phyloP scores from a whole-genome alignment of 805 yeast genomes.

The Candida coquimbonensis region DNA sequence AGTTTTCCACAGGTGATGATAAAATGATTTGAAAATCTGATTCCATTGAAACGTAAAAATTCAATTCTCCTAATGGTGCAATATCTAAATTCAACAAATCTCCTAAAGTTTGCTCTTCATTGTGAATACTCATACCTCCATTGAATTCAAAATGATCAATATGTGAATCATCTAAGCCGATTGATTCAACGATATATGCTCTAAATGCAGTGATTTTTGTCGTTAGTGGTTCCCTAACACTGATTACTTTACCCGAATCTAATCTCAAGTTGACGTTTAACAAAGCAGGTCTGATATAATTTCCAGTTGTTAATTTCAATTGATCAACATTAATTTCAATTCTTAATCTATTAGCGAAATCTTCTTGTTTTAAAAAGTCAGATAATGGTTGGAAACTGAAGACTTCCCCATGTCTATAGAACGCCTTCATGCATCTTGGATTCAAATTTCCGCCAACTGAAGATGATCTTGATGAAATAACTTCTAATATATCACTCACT shows the following conservation, averaged over 20 bases:
- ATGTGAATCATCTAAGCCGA: constrained; percentile 10
- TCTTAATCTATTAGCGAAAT: constrained; percentile 9
- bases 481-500: constrained; percentile 20
- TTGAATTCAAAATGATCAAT: constrained; percentile 14
- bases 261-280: constrained; percentile 14
- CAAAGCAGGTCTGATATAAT: constrained; percentile 8
- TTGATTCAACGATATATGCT: constrained; percentile 11
- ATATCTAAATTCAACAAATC: constrained; percentile 29
- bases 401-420: constrained; percentile 10
- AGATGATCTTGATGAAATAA: constrained; percentile 14
- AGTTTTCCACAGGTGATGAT: constrained; percentile 15
- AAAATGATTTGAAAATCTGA: constrained; percentile 23
- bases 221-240: constrained; percentile 10
- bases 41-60: constrained; percentile 20
- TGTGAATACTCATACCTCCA: constrained; percentile 11
- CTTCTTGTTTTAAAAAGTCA: constrained; percentile 9
- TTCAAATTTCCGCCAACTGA: constrained; percentile 11
- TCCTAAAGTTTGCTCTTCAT: constrained; percentile 19
- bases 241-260: constrained; percentile 14
- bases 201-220: constrained; percentile 12
- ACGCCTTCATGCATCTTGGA: constrained; percentile 12
- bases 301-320: neutral
- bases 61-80: constrained; percentile 24
- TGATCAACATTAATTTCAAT: constrained; percentile 16
- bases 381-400: constrained; percentile 11